Evolutionary conservation across 2,329 filamentous ascomycete genomes (phyloP), one percentile per base, ranked within the genome.

Genomic region (Polytolypa hystricis): DNA sequence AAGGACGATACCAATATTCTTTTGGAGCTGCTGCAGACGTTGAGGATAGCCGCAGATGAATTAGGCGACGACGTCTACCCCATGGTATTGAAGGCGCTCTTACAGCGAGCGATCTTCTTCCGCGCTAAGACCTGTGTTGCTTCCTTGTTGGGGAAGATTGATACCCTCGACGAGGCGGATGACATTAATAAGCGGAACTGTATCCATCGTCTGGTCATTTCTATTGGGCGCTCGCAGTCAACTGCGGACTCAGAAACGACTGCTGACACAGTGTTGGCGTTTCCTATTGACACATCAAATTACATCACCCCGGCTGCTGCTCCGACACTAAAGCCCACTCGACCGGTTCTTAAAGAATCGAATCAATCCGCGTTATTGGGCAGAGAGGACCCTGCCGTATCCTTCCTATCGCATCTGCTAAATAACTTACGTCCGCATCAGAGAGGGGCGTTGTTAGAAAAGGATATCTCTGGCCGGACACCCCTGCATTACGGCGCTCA

Each of bases 101-200:
- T 66, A 15, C 64, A 67, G 39, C 57, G 64, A 28, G 54, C 62
- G 16, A 86, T 63, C 65, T 91, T 36, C 61, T 94, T 39, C 79
- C 94, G 61, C 70, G 84, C 42, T 73, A 79, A 73, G 49, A 60
- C 67, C 16, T 86, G 77, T 51, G 81, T 95, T 33, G 64, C 72
- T n/a, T 73, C 72, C 40, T 69, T 96, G 1, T 59, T 98, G 2
- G 62, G 67, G 8, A 71, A 77, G 28, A 70, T 91, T 35, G 71
- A 77, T 30, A 78, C 74, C 1, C 69, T 96, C 2, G 79, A 93
- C 33, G 87, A 94, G 53, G 74, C 82, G 2, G 84, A 93, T 47
- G 91, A 96, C 53, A 85, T 98, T 54, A 94, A 96, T 60, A 79
- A 81, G 50, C 80, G 91, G 9, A 98, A 95, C 55, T 91, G 85